Percentiles rank a stretch among this genome's conserved stretches.
Evolutionary conservation across 306 rosid genomes (phyloP).

Genomic region (Gynostemma pentaphyllum): DNA sequence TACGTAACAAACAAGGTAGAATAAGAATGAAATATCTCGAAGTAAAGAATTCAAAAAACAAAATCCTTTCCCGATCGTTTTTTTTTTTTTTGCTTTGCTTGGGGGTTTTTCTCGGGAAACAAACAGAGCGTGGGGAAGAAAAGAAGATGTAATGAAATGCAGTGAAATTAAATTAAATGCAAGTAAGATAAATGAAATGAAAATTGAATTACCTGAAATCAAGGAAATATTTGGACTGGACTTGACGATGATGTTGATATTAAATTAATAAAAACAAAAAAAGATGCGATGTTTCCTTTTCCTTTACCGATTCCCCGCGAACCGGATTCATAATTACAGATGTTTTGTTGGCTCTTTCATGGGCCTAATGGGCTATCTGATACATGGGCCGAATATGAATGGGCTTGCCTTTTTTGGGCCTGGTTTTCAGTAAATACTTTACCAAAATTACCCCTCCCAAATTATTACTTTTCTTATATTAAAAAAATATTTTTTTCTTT

Average conservation of each 20-base stretch:
- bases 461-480: too few relatives aligned
- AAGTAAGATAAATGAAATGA: neutral
- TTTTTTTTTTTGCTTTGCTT: neutral
- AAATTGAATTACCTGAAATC: conserved; percentile 1
- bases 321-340: neutral
- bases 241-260: neutral
- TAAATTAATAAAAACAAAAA: neutral
- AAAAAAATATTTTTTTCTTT: too few relatives aligned
- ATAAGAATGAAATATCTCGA: neutral
- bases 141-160: neutral
- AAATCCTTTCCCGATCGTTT: too few relatives aligned
- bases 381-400: too few relatives aligned
- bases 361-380: neutral
- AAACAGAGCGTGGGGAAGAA: neutral
- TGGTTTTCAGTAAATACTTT: too few relatives aligned
- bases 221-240: neutral
- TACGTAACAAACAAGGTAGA: neutral
- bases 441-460: too few relatives aligned
- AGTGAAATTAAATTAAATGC: neutral
- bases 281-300: neutral
- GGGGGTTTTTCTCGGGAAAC: neutral
- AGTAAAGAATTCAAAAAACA: neutral
- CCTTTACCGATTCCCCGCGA: neutral
- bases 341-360: neutral
- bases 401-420: neutral